These are phyloP conservation scores for Gossypium gossypioides DNA, from an alignment of 441 rosid genomes.

Conservation along the genomic window DNA sequence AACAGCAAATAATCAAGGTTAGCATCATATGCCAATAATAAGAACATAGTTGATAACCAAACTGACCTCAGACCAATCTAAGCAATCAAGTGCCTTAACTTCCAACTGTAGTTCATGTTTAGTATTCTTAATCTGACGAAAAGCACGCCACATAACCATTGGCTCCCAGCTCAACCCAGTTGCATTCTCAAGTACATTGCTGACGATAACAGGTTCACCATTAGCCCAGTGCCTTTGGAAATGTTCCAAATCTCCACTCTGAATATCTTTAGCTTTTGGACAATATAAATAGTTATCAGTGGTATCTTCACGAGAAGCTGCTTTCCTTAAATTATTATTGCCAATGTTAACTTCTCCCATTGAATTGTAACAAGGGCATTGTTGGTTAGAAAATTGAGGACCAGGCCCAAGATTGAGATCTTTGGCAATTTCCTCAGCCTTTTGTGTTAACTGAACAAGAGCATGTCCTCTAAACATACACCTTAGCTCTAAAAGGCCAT, in stretches of 20 bases:
- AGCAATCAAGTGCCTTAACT: constrained; percentile 59
- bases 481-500: constrained; percentile 33
- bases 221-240: constrained; percentile 74
- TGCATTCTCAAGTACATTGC: constrained; percentile 59
- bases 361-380: constrained; percentile 40
- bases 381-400: constrained; percentile 16
- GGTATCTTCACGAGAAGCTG: constrained; percentile 54
- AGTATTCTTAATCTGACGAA: constrained; percentile 37
- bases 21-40: not conserved
- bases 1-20: not conserved
- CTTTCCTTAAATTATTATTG: constrained; percentile 33
- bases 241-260: constrained; percentile 44
- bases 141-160: constrained; percentile 82
- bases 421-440: constrained; percentile 36
- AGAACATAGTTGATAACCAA: not conserved
- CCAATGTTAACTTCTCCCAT: constrained; percentile 22
- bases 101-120: constrained; percentile 35
- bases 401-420: constrained; percentile 11
- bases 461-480: constrained; percentile 33
- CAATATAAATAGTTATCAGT: constrained; percentile 57
- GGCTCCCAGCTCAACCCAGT: constrained; percentile 92
- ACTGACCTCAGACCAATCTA: constrained; percentile 73
- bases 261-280: constrained; percentile 41
- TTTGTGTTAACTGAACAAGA: constrained; percentile 41
- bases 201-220: constrained; percentile 75